Conservation (phyloP, 345 rosid genomes). For the Sisymbrium irio region DNA sequence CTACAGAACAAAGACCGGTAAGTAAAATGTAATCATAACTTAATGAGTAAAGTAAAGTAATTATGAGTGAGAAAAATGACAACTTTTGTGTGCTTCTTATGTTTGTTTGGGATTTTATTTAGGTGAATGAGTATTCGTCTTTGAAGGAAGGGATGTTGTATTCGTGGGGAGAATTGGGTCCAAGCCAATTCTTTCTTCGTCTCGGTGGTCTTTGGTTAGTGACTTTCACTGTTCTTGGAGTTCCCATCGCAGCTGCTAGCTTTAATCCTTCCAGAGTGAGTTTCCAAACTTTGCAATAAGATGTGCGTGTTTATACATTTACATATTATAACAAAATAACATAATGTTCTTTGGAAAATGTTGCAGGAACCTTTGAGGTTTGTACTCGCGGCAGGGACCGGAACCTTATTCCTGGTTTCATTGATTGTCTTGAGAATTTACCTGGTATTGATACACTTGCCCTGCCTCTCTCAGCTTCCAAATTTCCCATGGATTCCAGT, state of each 20-base stretch:
- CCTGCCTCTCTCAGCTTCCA: neutral
- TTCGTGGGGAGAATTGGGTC: conserved; percentile 87
- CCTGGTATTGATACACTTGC: conserved; percentile 44
- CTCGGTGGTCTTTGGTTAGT: conserved; percentile 88
- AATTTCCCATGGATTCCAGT: neutral
- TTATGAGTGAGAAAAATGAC: neutral
- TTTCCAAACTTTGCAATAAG: neutral
- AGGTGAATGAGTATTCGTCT: conserved; percentile 92
- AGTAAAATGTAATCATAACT: conserved; percentile 19
- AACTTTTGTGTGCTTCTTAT: neutral
- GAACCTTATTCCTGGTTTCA: conserved; percentile 82
- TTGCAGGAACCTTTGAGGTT: conserved; percentile 88
- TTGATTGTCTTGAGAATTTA: conserved; percentile 78
- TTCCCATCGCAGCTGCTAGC: conserved; percentile 92
- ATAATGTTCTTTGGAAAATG: neutral
- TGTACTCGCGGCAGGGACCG: conserved; percentile 87
- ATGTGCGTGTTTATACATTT: neutral
- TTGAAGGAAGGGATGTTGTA: conserved; percentile 75
- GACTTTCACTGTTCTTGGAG: conserved; percentile 78
- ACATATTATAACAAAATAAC: too few relatives aligned
- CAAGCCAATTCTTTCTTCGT: conserved; percentile 64
- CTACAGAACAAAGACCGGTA: conserved; percentile 92
- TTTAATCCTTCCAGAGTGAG: conserved; percentile 88
- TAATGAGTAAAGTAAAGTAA: neutral
- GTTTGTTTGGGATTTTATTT: neutral